Base-by-base conservation (phyloP, 1,284 basidiomycete species). In the Moesziomyces aphidis region DNA sequence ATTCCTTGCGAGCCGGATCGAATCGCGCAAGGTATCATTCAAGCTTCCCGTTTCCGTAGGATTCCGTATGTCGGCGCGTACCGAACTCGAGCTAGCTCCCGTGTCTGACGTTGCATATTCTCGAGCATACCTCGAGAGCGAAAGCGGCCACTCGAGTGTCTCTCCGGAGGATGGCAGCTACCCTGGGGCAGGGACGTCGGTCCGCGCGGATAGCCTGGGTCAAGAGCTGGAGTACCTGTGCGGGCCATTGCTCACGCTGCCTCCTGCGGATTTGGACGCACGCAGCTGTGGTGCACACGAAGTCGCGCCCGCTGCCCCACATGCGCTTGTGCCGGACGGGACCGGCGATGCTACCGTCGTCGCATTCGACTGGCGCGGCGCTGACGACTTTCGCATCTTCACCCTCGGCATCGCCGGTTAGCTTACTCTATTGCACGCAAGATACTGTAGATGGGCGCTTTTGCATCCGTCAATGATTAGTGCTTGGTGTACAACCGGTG, bases 351-450 rank as follows among this genome's bases (percentile, higher is more conserved):
- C 58, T 9, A 69, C 59, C 11, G 46, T 69, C n/a, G 46, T 71
- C 24, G 76, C 73, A 5, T 76, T 72, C 28, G 76, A 78, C 48
- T 78, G 76, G 76, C 50, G 76, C 2, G 76, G 76, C 26, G 73
- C 73, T 0, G 61, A 78, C 45, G 76, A 78, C 42, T 78, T 69
- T 48, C 58, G 76, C 39, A 60, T 78, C 43, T 78, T 78, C 46
- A 61, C 50, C 22, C 60, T 77, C 51, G 71, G 75, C 31, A 63
- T 73, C 39, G 55, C 59, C 13, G 75, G 72, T 11, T 76, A 36
- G 46, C 13, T 22, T 50, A 19, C n/a, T 19, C 49, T 22, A 31
- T 24, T 43, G 19, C 19, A 50, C 10, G 5, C 24, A 6, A 28
- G 6, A 28, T n/a, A n/a, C n/a, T n/a, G 5, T 28, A 28, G 26